Evolutionary conservation across 2,329 filamentous ascomycete genomes (phyloP), one percentile per base, ranked within the genome.

Genomic region (Didymella pomorum): DNA sequence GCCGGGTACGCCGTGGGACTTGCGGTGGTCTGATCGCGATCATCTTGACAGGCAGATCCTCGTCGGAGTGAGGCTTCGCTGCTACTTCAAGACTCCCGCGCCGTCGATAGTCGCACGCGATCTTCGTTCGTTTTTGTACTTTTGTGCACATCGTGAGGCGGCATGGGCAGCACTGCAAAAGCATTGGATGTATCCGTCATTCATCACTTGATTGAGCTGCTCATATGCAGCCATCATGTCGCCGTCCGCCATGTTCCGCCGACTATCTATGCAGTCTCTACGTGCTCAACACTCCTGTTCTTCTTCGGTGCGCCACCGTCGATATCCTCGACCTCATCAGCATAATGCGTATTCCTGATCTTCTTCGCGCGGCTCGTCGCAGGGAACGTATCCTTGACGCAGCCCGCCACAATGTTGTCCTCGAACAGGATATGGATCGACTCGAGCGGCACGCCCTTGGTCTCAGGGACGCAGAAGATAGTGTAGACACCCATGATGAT

Each of bases 391-490:
- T 80, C 79, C 54, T 65, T 71, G 21, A 76, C 56, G 21, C 75
- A 77, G 3, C 78, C 78, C 35, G 68, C 71, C 60, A 80, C 69
- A 45, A 81, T 79, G 55, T 71, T 66, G 28, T 74, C 78, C 50
- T 80, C 77, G 57, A 81, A 81, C 29, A 81, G 69, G 47, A 78
- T 47, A 50, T 77, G 71, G 16, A 80, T 76, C 14, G 71, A 76
- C 65, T 80, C 79, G 18, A 80, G 68, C 2, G 77, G 77, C 29
- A 80, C 78, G 4, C 72, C 73, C 66, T 78, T 79, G 21, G 79
- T 81, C 64, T 81, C 79, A 0, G 79, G 79, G 2, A 80, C 74
- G 53, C 72, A 80, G 57, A 79, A 72, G 29, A 81, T 59, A 0
- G 75, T 71, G 66, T 78, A 81, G 21, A 80, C 41, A 21, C 77